Evolutionary conservation across 139 green algal species (phyloP), one percentile per base, ranked within the genome.

Genomic region (Chlorokybus atmophyticus): DNA sequence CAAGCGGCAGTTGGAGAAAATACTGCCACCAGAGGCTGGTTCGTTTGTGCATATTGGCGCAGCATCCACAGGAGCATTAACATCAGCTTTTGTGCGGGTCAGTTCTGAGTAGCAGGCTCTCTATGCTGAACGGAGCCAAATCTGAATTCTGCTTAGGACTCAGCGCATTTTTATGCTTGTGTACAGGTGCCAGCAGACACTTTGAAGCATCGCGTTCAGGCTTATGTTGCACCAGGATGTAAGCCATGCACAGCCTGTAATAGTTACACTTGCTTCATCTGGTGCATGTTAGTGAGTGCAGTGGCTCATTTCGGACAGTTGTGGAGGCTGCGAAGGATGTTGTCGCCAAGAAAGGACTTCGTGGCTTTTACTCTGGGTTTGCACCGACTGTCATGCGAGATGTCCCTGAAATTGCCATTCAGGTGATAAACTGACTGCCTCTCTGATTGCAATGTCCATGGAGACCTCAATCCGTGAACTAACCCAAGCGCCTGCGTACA

Each of bases 121-220:
- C 38, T 44, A 57, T 17, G 17, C 17, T 39, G 52, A 21, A 55
- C 27, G 17, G 10, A 25, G 21, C 24, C 26, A 57, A 14, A 24
- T 59, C 8, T 54, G 24, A 5, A 24, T 54, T 50, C 24, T 64
- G 58, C 24, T 59, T 50, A 7, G n/a, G n/a, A n/a, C n/a, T n/a
- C n/a, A n/a, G n/a, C n/a, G n/a, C n/a, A n/a, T n/a, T n/a, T n/a
- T n/a, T n/a, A n/a, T n/a, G n/a, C n/a, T n/a, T n/a, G n/a, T n/a
- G n/a, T n/a, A 17, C 64, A 77, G 0, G 82, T 90, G 29, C 82
- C 82, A 0, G 75, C 67, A 3, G 82, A 90, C 62, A 82, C 80
- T 6, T 38, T 87, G 28, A 82, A 81, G 57, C 82, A 90, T 71
- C 58, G 79, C 4, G 79, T 87, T 39, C 82, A 88, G 61, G 75